phyloP scores from a whole-genome alignment of 2,329 filamentous ascomycete genomes.

The Knoxdaviesia proteae region DNA sequence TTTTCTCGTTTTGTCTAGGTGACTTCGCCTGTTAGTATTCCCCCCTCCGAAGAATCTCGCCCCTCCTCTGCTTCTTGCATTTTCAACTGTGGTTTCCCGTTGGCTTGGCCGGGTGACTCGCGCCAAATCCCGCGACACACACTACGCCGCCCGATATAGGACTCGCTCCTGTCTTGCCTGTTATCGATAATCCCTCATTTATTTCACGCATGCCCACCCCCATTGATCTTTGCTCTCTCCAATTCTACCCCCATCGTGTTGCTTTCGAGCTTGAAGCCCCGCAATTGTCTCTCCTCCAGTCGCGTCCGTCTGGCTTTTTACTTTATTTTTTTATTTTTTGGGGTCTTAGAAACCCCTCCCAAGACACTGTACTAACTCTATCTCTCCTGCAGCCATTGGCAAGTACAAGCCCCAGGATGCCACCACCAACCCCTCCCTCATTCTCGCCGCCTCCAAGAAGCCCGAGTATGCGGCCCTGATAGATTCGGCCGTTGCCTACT shows the following conservation, averaged over 20 bases:
- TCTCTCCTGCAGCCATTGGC: slow-evolving; percentile 52
- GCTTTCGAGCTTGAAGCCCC: too few species aligned
- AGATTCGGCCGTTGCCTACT: slow-evolving; percentile 64
- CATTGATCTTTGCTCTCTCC: too few species aligned
- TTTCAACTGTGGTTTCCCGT: too few species aligned
- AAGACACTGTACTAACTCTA: slow-evolving; percentile 6
- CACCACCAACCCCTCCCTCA: slow-evolving; percentile 97
- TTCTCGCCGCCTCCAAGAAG: slow-evolving; percentile 97
- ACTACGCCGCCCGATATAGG: too few species aligned
- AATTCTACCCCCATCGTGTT: too few species aligned
- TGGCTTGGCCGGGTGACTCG: too few species aligned
- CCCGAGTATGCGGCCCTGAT: slow-evolving; percentile 85
- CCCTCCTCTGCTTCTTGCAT: neutral
- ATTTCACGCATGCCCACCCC: too few species aligned
- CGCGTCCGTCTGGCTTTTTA: too few species aligned
- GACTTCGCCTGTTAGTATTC: slow-evolving; percentile 53
- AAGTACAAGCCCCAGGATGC: slow-evolving; percentile 99
- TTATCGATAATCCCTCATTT: too few species aligned
- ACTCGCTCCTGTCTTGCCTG: too few species aligned
- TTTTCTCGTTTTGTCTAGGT: slow-evolving; percentile 24
- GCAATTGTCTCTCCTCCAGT: neutral
- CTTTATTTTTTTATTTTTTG: neutral
- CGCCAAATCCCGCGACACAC: too few species aligned
- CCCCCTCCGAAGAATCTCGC: slow-evolving; percentile 2
- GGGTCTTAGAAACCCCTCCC: slow-evolving; percentile 2